Base-by-base conservation (phyloP, 2,329 filamentous ascomycete genomes). In the Escovopsis sp. region DNA sequence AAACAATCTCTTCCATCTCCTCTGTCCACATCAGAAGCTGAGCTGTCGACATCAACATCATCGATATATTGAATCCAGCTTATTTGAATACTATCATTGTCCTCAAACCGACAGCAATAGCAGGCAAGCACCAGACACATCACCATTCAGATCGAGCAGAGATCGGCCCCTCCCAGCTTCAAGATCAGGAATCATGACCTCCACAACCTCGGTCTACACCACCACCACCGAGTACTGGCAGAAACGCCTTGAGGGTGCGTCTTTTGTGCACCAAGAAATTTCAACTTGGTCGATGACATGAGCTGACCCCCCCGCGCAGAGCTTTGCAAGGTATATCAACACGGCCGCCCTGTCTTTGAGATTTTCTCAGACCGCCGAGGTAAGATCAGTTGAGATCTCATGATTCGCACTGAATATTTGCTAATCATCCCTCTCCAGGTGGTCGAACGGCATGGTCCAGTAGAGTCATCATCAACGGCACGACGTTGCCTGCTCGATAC, bases 391-490 rank as follows among this genome's bases (percentile, higher is more conserved):
- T 15, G 15, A 15, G 15, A 15, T 15, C 15, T 15, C 15, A 15
- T 15, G 15, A 9, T 7, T 36, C 36, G 26, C 26, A 7, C 26
- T 23, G 18, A 15, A 15, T 15, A 26, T 11, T 28, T 28, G 26
- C 42, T 44, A n/a, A 44, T 18, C 30, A 9, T 18, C 32, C 8
- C 9, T 26, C 18, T 33, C 38, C 37, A 91, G 87, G 86, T 52
- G 86, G 86, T 51, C 83, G 87, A 53, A 94, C 87, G 45, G 87
- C 87, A 45, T 94, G 87, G 87, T 89, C 85, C 45, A 83, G 81
- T 66, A 73, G 73, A 45, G 85, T 94, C 45, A 77, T 70, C n/a
- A 73, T 94, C 45, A 69, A 75, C 52, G 80, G 79, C 42, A 65
- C 71, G 40, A 70, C 65, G 38, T 72, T 85, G 53, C 59, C 71